These are phyloP conservation scores for Podosphaera fusca DNA, from an alignment of 2,329 filamentous ascomycete species.

Conservation along the genomic window DNA sequence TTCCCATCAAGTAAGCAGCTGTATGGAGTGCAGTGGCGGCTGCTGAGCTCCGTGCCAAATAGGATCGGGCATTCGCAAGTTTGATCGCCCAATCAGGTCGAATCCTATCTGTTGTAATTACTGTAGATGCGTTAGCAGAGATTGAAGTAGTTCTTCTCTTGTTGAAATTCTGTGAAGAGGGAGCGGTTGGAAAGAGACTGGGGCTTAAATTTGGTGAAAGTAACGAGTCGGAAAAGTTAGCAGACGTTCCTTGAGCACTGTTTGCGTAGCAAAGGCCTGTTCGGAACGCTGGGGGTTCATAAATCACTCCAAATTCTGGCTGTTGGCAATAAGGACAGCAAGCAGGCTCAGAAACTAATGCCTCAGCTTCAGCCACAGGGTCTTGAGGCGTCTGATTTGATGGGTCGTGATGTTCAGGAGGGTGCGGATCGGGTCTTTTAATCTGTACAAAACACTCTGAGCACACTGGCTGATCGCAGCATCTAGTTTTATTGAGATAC, in stretches of 20 bases:
- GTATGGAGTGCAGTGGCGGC: constrained; percentile 87
- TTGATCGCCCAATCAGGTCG: constrained; percentile 91
- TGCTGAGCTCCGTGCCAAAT: constrained; percentile 66
- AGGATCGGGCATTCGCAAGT: constrained; percentile 59
- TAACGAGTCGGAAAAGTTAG: constrained; percentile 73
- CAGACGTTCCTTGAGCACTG: constrained; percentile 26
- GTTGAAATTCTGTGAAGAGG: constrained; percentile 7
- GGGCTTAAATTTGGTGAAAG: constrained; percentile 31
- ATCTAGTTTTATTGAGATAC: constrained; percentile 80
- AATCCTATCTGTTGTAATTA: constrained; percentile 80
- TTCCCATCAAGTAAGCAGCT: constrained; percentile 73
- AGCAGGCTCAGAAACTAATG: constrained; percentile 75
- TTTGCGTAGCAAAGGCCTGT: constrained; percentile 53
- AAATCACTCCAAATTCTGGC: constrained; percentile 89
- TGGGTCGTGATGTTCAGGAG: constrained; percentile 38
- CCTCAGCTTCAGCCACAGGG: constrained; percentile 23
- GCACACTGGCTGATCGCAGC: constrained; percentile 89
- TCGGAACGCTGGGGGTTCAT: constrained; percentile 70
- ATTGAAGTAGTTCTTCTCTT: constrained; percentile 43
- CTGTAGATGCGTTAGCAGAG: constrained; percentile 61
- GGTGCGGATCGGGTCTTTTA: constrained; percentile 76
- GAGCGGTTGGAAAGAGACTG: background rate
- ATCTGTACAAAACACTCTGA: constrained; percentile 99
- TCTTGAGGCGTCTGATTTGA: constrained; percentile 15
- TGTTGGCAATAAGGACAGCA: constrained; percentile 89